These are phyloP conservation scores for Quercus variabilis DNA, from an alignment of 306 rosid species.

Conservation along the genomic window DNA sequence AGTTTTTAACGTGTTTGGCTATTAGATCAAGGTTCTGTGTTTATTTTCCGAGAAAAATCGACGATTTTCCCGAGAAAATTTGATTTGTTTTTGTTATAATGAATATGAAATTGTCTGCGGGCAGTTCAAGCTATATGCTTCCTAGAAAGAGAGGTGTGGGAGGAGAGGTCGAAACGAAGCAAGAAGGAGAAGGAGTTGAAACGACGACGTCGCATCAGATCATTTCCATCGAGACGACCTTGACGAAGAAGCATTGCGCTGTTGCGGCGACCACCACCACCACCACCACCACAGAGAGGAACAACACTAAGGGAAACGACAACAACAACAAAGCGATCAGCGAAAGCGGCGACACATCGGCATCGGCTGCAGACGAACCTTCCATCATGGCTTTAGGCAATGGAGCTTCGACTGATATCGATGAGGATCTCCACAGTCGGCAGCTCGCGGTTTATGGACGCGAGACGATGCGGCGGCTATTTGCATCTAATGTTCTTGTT, in stretches of 20 bases:
- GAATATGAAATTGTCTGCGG: slow-evolving; percentile 8
- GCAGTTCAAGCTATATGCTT: slow-evolving; percentile 41
- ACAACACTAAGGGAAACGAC: no score
- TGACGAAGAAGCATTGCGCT: slow-evolving; percentile 21
- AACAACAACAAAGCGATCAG: no score
- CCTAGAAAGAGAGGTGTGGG: slow-evolving; percentile 36
- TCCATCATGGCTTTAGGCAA: slow-evolving; percentile 23
- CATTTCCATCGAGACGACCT: not conserved
- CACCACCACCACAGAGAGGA: no score
- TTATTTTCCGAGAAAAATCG: not conserved
- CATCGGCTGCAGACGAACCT: not conserved
- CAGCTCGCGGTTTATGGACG: slow-evolving; percentile 36
- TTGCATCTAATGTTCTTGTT: slow-evolving; percentile 27
- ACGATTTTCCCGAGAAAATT: not conserved
- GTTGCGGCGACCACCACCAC: not conserved
- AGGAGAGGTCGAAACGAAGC: slow-evolving; percentile 22
- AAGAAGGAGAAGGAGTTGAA: slow-evolving; percentile 7
- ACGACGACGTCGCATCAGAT: not conserved
- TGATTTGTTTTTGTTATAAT: not conserved
- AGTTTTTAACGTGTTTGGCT: no score
- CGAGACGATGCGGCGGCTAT: slow-evolving; percentile 35
- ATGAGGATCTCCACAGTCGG: slow-evolving; percentile 34
- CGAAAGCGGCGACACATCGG: not conserved
- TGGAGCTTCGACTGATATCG: slow-evolving; percentile 15
- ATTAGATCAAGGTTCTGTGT: not conserved